Conservation (phyloP, 257 asterid species). For the Cinchona pubescens region DNA sequence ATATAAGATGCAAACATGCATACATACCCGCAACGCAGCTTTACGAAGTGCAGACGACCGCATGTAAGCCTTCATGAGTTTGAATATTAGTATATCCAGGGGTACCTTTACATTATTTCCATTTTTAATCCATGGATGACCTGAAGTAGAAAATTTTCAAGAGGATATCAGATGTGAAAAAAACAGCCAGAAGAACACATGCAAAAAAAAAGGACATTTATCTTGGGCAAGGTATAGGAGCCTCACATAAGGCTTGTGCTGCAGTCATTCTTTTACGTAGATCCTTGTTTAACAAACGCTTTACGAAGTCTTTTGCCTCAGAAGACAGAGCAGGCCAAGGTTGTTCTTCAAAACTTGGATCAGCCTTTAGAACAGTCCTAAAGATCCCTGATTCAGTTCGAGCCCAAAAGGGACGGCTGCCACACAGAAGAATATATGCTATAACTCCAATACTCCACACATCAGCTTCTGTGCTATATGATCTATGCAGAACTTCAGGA, state of each 20-base stretch:
- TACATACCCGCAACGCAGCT: conserved; percentile 82
- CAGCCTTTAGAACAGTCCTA: conserved; percentile 87
- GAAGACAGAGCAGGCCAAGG: conserved; percentile 86
- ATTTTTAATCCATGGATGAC: conserved; percentile 89
- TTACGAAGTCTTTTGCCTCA: conserved; percentile 86
- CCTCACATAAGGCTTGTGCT: conserved; percentile 90
- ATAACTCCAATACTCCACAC: conserved; percentile 95
- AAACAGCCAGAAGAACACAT: neutral
- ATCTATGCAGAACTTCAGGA: conserved; percentile 92
- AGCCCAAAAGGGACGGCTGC: conserved; percentile 97
- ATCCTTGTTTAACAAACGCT: conserved; percentile 72
- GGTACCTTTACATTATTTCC: conserved; percentile 55
- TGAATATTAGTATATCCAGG: conserved; percentile 70
- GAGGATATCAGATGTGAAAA: neutral
- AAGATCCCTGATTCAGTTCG: conserved; percentile 92
- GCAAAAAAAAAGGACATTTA: neutral
- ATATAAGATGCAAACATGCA: neutral
- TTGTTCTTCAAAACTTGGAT: conserved; percentile 73
- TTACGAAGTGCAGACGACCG: conserved; percentile 90
- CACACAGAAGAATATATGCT: conserved; percentile 75
- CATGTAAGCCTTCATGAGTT: conserved; percentile 87
- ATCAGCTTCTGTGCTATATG: conserved; percentile 90
- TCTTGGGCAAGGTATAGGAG: conserved; percentile 1
- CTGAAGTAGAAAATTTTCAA: conserved; percentile 41
- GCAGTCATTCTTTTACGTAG: conserved; percentile 95